A percentile compares a stretch with the other conserved stretches of the same genome.
phyloP scores from a whole-genome alignment of 139 green algal species.

The Picochlorum sp. region DNA sequence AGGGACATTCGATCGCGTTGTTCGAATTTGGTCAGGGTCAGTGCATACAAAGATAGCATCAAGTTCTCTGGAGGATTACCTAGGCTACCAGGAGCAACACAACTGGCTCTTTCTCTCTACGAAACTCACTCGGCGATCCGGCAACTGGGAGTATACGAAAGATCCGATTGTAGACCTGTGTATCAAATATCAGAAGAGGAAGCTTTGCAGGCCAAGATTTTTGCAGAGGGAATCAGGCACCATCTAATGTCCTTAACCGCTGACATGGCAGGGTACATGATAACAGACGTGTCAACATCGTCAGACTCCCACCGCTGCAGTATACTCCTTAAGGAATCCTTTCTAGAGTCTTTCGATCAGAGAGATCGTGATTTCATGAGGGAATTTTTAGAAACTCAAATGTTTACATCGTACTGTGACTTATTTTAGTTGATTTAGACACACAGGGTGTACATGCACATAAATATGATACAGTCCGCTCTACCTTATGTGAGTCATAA shows the following conservation, averaged over 20 bases:
- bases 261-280: constrained; percentile 62
- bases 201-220: background rate
- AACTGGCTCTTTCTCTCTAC: constrained; percentile 33
- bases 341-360: constrained; percentile 46
- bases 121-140: constrained; percentile 48
- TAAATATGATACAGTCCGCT: too few species aligned
- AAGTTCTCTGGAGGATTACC: constrained; percentile 33
- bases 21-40: constrained; percentile 58
- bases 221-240: constrained; percentile 21
- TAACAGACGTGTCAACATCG: constrained; percentile 66
- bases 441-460: too few species aligned
- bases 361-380: constrained; percentile 56
- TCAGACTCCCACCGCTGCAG: constrained; percentile 39
- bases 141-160: too few species aligned
- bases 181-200: constrained; percentile 2
- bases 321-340: constrained; percentile 61
- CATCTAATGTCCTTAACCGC: constrained; percentile 49
- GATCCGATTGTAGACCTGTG: constrained; percentile 6
- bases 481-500: too few species aligned
- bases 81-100: constrained; percentile 33
- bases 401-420: constrained; percentile 75
- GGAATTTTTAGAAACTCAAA: constrained; percentile 74
- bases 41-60: constrained; percentile 75
- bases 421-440: constrained; percentile 23
- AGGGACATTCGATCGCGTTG: constrained; percentile 49